These are phyloP conservation scores for Syncephalastrum sp. DNA, from an alignment of 371 early-diverging fungal species.

Conservation along the genomic window DNA sequence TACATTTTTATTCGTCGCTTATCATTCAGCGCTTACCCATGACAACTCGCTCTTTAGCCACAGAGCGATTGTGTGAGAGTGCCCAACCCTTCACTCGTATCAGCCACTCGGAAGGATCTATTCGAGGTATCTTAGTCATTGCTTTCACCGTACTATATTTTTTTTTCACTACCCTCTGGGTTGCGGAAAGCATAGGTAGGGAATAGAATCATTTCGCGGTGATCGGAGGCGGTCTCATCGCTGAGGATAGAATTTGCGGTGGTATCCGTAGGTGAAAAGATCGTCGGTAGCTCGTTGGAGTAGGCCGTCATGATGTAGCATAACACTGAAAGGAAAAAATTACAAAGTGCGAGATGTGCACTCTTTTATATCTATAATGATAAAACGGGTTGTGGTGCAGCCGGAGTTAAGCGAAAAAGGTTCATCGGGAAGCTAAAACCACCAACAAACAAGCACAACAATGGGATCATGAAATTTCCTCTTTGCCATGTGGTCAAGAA, in stretches of 20 bases:
- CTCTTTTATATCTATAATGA: too few relatives aligned
- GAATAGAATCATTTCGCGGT: slow-evolving; percentile 21
- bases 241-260: not conserved
- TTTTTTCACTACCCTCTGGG: slow-evolving; percentile 10
- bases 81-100: slow-evolving; percentile 42
- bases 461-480: slow-evolving; percentile 1
- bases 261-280: too few relatives aligned
- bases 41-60: slow-evolving; percentile 29
- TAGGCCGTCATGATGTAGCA: too few relatives aligned
- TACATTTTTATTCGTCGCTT: not conserved
- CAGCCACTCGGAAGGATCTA: slow-evolving; percentile 33
- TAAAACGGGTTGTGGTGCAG: too few relatives aligned
- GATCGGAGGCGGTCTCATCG: not conserved
- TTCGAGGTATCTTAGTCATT: not conserved
- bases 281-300: too few relatives aligned
- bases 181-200: slow-evolving; percentile 26
- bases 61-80: slow-evolving; percentile 32
- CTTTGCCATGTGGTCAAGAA: too few relatives aligned
- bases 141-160: not conserved
- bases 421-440: too few relatives aligned
- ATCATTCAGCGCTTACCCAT: slow-evolving; percentile 25
- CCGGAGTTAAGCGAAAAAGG: too few relatives aligned
- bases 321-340: too few relatives aligned
- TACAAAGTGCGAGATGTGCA: too few relatives aligned
- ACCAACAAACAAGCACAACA: not conserved